These are phyloP conservation scores for Apophysomyces ossiformis DNA, from an alignment of 371 early-diverging fungal species.

Conservation along the genomic window DNA sequence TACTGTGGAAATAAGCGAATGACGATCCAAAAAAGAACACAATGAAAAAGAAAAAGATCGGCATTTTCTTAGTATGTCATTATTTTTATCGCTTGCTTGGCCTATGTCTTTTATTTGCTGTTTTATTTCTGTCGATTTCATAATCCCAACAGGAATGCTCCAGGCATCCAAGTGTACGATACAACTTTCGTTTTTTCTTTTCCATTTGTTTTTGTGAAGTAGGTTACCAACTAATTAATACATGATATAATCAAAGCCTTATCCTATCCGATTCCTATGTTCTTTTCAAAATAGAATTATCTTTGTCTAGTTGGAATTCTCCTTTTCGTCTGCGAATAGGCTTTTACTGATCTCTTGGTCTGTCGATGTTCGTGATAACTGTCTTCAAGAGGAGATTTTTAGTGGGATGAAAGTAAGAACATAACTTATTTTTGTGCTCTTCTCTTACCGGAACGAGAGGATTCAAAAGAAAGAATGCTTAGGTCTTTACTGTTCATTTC, in stretches of 20 bases:
- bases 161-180: conserved; percentile 8
- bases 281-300: background rate
- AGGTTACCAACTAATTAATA: conserved; percentile 1
- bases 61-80: too few species aligned
- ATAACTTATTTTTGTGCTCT: too few species aligned
- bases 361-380: background rate
- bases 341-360: background rate
- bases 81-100: too few species aligned
- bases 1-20: too few species aligned
- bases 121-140: background rate
- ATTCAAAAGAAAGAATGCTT: conserved; percentile 12
- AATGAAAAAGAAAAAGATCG: too few species aligned
- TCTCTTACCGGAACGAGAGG: conserved; percentile 12
- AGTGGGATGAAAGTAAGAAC: too few species aligned
- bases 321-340: background rate
- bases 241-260: background rate
- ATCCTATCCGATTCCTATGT: background rate
- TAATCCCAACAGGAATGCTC: conserved; percentile 1
- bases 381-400: background rate
- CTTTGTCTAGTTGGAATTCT: background rate
- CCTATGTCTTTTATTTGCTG: too few species aligned
- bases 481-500: conserved; percentile 30
- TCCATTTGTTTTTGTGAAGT: background rate
- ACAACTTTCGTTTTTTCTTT: background rate
- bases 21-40: too few species aligned